phyloP scores from a whole-genome alignment of 1,284 basidiomycete species.

The Austroboletus novae-zelandiae region DNA sequence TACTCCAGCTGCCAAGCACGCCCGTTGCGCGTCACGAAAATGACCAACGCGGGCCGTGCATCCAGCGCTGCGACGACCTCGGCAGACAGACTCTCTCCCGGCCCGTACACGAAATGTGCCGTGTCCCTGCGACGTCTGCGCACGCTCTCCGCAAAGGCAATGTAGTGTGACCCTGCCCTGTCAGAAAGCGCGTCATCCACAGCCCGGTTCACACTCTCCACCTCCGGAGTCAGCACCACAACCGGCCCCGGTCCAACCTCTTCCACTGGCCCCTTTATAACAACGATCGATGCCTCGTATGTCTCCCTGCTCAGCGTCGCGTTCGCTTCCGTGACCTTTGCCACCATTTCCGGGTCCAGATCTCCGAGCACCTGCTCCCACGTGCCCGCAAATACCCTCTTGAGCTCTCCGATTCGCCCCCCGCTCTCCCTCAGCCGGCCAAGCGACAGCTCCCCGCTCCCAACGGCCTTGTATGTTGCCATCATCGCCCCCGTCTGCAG shows the following conservation, averaged over 20 bases:
- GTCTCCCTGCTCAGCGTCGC: slow-evolving; percentile 42
- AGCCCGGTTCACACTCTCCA: slow-evolving; percentile 57
- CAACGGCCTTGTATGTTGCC: slow-evolving; percentile 48
- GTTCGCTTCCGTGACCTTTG: slow-evolving; percentile 39
- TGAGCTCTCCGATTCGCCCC: slow-evolving; percentile 46
- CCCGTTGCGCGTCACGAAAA: slow-evolving; percentile 60
- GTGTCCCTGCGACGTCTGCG: slow-evolving; percentile 30
- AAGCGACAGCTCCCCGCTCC: slow-evolving; percentile 39
- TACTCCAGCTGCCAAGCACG: slow-evolving; percentile 52
- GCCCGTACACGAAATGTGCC: slow-evolving; percentile 49
- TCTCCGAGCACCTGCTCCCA: slow-evolving; percentile 42
- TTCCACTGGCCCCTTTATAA: slow-evolving; percentile 48
- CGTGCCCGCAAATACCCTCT: slow-evolving; percentile 45
- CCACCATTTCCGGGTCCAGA: slow-evolving; percentile 34
- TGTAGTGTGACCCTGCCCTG: slow-evolving; percentile 55
- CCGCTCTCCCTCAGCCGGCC: slow-evolving; percentile 43
- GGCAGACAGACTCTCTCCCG: slow-evolving; percentile 1
- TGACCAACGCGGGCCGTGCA: slow-evolving; percentile 27
- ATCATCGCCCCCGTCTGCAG: slow-evolving; percentile 54
- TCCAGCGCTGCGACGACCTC: slow-evolving; percentile 12
- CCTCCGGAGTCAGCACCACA: slow-evolving; percentile 53
- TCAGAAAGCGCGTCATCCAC: slow-evolving; percentile 61
- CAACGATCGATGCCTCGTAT: slow-evolving; percentile 46
- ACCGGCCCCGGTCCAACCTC: slow-evolving; percentile 33
- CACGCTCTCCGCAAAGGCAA: slow-evolving; percentile 45